These are phyloP conservation scores for Polyporus arcularius DNA, from an alignment of 768 basidiomycete genomes.

Conservation along the genomic window DNA sequence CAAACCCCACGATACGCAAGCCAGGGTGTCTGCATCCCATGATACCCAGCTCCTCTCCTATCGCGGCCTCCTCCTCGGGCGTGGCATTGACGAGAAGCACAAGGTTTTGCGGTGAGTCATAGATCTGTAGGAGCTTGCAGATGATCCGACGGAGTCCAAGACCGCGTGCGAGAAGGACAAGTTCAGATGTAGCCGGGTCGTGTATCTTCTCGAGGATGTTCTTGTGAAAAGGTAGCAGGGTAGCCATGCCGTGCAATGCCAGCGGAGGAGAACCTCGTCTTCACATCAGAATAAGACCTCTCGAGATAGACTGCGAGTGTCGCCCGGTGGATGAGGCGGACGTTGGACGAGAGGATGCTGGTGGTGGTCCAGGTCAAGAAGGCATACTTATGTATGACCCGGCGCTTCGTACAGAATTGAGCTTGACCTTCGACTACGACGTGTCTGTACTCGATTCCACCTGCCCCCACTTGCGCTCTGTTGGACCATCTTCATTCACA, in stretches of 20 bases:
- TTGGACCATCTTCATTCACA: too few species aligned
- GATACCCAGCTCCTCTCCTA: constrained; percentile 89
- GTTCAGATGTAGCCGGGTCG: constrained; percentile 72
- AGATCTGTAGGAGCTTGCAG: constrained; percentile 90
- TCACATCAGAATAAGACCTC: too few species aligned
- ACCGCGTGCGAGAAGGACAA: constrained; percentile 84
- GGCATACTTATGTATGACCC: too few species aligned
- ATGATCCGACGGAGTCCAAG: constrained; percentile 83
- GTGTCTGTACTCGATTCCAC: too few species aligned
- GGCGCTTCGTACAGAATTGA: too few species aligned
- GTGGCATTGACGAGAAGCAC: constrained; percentile 84
- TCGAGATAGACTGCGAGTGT: too few species aligned
- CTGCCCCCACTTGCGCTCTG: too few species aligned
- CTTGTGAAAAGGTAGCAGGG: constrained; percentile 65
- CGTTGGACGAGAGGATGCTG: too few species aligned
- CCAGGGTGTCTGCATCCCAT: constrained; percentile 91
- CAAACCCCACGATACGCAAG: constrained; percentile 78
- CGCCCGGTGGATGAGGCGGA: too few species aligned
- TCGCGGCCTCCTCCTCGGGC: constrained; percentile 85
- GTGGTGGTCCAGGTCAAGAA: too few species aligned
- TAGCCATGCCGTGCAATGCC: constrained; percentile 19
- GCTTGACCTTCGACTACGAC: too few species aligned
- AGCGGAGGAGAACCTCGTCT: too few species aligned
- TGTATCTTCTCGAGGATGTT: constrained; percentile 67
- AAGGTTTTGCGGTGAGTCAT: constrained; percentile 82